Evolutionary conservation across 441 rosid genomes (phyloP).

Genomic region (Raphanus hybrid): DNA sequence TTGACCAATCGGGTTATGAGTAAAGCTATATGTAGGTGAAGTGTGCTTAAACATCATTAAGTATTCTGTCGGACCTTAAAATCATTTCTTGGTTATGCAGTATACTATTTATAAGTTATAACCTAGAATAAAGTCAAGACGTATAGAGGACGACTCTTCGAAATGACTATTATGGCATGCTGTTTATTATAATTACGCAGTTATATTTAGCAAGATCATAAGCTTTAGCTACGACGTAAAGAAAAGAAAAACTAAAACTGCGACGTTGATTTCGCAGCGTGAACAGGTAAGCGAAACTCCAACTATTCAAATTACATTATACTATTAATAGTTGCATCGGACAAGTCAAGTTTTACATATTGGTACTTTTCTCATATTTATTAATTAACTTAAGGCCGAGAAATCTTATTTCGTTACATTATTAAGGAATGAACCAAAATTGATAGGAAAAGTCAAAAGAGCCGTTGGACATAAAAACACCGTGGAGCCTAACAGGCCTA

Average conservation of each 20-base stretch:
- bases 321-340: background rate
- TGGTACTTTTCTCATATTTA: constrained; percentile 26
- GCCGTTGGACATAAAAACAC: constrained; percentile 32
- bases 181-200: constrained; percentile 17
- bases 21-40: constrained; percentile 37
- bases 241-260: constrained; percentile 1
- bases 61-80: constrained; percentile 38
- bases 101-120: background rate
- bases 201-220: background rate
- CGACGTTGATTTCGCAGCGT: constrained; percentile 38
- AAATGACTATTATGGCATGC: constrained; percentile 28
- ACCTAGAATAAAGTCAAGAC: constrained; percentile 22
- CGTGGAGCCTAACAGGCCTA: constrained; percentile 41
- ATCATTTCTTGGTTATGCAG: background rate
- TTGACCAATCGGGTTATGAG: constrained; percentile 24
- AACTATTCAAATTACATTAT: background rate
- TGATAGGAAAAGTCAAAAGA: constrained; percentile 25
- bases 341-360: constrained; percentile 12
- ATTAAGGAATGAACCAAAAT: constrained; percentile 19
- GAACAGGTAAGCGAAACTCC: constrained; percentile 2
- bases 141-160: constrained; percentile 28
- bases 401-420: background rate
- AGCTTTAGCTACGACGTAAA: constrained; percentile 30
- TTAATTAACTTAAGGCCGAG: background rate
- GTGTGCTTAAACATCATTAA: constrained; percentile 45